Conservation (phyloP, 2,329 filamentous ascomycete genomes). For the Aspergillus neotritici region DNA sequence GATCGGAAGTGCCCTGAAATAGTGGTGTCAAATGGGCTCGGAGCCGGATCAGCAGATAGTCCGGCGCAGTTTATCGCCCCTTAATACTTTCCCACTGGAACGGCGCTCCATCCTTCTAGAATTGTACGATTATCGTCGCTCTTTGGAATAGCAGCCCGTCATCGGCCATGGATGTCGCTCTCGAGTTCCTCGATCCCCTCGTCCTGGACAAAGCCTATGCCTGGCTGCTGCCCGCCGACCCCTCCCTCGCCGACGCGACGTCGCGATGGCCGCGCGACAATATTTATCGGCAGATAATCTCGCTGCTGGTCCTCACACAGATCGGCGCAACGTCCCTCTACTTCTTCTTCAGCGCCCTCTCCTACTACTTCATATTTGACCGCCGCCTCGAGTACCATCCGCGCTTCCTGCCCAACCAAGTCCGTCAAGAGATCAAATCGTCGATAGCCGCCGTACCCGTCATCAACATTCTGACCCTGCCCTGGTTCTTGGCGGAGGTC, state of each 20-base stretch:
- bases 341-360: conserved; percentile 40
- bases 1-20: too few species aligned
- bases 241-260: neutral
- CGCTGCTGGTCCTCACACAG: neutral
- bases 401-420: conserved; percentile 80
- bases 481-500: conserved; percentile 69
- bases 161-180: neutral
- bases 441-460: conserved; percentile 63
- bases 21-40: too few species aligned
- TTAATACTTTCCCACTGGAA: too few species aligned
- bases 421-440: conserved; percentile 69
- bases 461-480: conserved; percentile 68
- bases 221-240: conserved; percentile 1
- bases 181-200: neutral
- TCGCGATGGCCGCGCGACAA: neutral
- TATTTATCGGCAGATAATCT: neutral
- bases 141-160: neutral
- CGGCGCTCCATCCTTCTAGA: too few species aligned
- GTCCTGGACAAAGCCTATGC: conserved; percentile 1
- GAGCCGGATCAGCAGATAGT: too few species aligned
- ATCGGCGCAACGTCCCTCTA: conserved; percentile 1
- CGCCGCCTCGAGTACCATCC: conserved; percentile 74
- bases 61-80: too few species aligned
- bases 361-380: conserved; percentile 76
- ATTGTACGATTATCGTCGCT: neutral